Percentiles rank a stretch among this genome's conserved stretches.
Conservation (phyloP, 108 stramenopile genomes). For the Fragilaria crotonensis region DNA sequence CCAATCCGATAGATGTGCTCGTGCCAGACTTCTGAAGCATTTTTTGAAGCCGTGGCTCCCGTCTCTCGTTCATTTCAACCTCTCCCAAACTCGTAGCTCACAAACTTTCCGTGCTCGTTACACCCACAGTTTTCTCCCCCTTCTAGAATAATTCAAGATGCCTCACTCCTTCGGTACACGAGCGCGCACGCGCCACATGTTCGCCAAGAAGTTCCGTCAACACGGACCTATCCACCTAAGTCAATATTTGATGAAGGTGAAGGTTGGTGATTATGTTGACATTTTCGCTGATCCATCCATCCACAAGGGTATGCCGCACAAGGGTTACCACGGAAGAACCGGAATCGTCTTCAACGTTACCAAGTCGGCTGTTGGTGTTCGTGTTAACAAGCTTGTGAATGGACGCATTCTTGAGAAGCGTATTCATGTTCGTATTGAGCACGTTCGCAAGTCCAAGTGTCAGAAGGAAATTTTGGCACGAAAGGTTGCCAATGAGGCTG, state of each 20-base stretch:
- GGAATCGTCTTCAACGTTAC: slow-evolving; percentile 99
- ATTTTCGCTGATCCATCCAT: slow-evolving; percentile 96
- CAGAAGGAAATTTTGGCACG: slow-evolving; percentile 88
- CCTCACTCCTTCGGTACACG: slow-evolving; percentile 96
- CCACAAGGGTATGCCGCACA: slow-evolving; percentile 99
- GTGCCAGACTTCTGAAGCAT: no score
- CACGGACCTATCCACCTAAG: slow-evolving; percentile 86
- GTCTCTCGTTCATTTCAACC: no score
- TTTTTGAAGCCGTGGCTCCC: no score
- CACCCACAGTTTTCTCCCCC: no score
- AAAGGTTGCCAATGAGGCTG: slow-evolving; percentile 67
- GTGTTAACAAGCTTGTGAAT: slow-evolving; percentile 98
- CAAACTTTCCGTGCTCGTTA: no score
- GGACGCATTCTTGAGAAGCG: slow-evolving; percentile 97
- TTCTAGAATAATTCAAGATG: no score
- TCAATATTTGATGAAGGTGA: slow-evolving; percentile 82
- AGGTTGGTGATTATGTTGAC: slow-evolving; percentile 99
- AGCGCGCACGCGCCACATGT: slow-evolving; percentile 99
- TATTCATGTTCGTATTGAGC: slow-evolving; percentile 98
- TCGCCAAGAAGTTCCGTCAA: slow-evolving; percentile 94
- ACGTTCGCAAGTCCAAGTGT: slow-evolving; percentile 93
- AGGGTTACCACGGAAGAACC: slow-evolving; percentile 99
- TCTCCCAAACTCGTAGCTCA: no score
- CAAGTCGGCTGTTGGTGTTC: slow-evolving; percentile 93
- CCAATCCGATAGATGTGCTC: no score